Evolutionary conservation across 2,329 filamentous ascomycete genomes (phyloP), one percentile per base, ranked within the genome.

Genomic region (Lithohypha guttulata): DNA sequence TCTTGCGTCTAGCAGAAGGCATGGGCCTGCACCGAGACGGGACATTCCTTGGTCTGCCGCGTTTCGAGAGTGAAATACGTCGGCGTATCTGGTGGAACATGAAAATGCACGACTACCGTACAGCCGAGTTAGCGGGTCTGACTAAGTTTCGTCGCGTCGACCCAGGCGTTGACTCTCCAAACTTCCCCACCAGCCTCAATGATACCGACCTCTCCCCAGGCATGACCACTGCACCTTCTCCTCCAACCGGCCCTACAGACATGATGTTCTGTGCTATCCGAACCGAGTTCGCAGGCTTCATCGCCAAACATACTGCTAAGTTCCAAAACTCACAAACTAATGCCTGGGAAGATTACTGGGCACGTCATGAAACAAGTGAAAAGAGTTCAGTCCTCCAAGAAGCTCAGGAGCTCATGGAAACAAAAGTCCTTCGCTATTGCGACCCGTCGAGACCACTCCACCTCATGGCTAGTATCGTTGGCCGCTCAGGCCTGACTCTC

Each of bases 41-140:
- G 23, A 68, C 70, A 43, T 55, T 59, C 13, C 60, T 77, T 4
- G 69, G 69, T 2, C 60, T 80, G 2, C 63, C 69, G 0, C 73
- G 75, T 0, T 79, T 79, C 48, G 76, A 81, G 50, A 71, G 71
- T 2, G 76, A 82, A 52, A 80, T 81, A 65, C 68, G 77, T n/a
- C 63, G 77, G 29, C 65, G 78, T 5, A 63, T 81, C 14, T 82
- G 77, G 77, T 79, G 75, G 75, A 69, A 75, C 51, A 68, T 80
- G 9, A 42, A 42, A 20, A 34, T 49, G 20, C 40, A 48, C 23
- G 49, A 59, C 48, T 36, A 55, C 51, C 44, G 56, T 39, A 34
- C 53, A 42, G 29, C 57, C 40, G 30, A 55, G 42, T 23, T 58
- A 47, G 48, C 50, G 44, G 43, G 50, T 35, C 23, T 44, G 35